Evolutionary conservation across 163 green algal genomes (phyloP).

Genomic region (Scenedesmus sp.): DNA sequence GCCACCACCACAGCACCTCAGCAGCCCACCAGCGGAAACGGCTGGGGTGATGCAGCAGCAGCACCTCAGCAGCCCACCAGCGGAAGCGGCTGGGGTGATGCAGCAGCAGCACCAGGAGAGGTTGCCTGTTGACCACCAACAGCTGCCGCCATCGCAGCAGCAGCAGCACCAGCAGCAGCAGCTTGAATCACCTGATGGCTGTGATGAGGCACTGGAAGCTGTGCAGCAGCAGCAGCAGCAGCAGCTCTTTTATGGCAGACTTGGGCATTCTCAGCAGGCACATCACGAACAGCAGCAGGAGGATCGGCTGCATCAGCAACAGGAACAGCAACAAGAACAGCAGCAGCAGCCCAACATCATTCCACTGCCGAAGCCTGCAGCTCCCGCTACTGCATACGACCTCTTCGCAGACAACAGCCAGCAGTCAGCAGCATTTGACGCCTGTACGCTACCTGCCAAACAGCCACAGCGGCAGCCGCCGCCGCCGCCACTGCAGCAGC

Average conservation of each 20-base stretch:
- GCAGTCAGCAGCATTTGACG: neutral
- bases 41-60: neutral
- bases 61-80: too few relatives aligned
- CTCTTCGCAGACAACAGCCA: neutral
- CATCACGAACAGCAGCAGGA: neutral
- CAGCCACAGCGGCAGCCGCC: neutral
- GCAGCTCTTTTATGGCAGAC: too few relatives aligned
- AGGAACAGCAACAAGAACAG: neutral
- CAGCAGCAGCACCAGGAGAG: neutral
- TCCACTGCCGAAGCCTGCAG: neutral
- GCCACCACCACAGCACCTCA: too few relatives aligned
- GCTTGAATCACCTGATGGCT: neutral
- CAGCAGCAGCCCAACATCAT: neutral
- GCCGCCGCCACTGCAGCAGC: neutral
- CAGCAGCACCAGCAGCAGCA: slow-evolving; percentile 7
- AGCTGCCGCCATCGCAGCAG: neutral
- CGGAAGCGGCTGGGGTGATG: neutral
- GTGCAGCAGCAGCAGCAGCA: neutral
- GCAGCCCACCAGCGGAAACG: neutral
- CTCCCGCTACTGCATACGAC: neutral
- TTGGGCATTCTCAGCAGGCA: neutral
- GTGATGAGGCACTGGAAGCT: neutral
- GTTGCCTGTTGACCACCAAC: neutral
- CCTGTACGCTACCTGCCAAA: neutral
- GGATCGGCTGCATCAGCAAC: neutral